These are phyloP conservation scores for Nyctanthes arbortristis DNA, from an alignment of 257 asterid species.

Conservation along the genomic window DNA sequence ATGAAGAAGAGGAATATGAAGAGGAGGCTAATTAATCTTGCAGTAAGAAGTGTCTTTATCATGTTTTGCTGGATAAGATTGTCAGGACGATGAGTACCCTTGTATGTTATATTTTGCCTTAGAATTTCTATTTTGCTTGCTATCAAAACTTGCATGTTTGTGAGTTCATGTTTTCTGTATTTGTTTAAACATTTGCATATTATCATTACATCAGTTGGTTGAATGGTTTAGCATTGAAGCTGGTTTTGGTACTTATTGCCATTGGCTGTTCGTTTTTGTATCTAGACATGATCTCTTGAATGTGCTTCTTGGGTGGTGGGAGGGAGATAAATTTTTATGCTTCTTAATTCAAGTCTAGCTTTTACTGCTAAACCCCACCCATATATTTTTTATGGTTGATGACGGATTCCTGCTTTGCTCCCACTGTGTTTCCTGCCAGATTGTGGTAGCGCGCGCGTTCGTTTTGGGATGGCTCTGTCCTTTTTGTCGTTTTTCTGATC, in stretches of 20 bases:
- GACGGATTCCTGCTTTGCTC: no score
- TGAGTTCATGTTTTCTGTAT: conserved; percentile 3
- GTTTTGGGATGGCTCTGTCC: no score
- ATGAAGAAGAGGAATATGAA: conserved; percentile 30
- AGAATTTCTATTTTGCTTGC: conserved; percentile 2
- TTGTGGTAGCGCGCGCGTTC: no score
- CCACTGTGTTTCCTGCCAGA: no score
- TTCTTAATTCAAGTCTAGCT: no score
- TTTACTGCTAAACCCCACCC: no score
- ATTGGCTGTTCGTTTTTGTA: no score
- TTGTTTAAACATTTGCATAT: not conserved
- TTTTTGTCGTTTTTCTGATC: no score
- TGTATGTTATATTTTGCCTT: conserved; percentile 9
- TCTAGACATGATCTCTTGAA: no score
- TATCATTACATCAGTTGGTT: not conserved
- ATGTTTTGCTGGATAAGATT: not conserved
- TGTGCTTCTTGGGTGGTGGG: no score
- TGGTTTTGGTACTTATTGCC: not conserved
- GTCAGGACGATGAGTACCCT: conserved; percentile 13
- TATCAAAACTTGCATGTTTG: not conserved
- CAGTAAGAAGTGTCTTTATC: not conserved
- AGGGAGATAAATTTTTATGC: no score
- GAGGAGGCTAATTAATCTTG: conserved; percentile 23
- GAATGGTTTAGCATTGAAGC: not conserved
- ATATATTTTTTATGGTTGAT: no score